Percentiles rank a stretch among this genome's conserved stretches.
These are phyloP conservation scores for Cyclostephanos tholiformis DNA, from an alignment of 108 stramenopile species.

Conservation along the genomic window DNA sequence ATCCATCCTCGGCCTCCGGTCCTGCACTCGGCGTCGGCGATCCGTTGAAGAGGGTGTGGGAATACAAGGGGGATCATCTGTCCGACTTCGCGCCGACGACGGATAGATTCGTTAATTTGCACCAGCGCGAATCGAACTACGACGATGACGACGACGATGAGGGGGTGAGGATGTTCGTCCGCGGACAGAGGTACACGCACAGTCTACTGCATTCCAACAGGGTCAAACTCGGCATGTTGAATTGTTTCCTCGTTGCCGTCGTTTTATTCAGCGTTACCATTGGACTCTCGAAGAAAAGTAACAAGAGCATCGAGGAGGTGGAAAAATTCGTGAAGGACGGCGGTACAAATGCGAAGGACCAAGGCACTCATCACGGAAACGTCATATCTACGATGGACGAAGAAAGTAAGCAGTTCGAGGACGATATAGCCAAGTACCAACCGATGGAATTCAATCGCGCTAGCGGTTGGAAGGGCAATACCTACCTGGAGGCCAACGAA, in stretches of 20 bases:
- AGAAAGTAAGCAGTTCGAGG: neutral
- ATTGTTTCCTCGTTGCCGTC: neutral
- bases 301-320: slow-evolving; percentile 1
- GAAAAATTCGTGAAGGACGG: slow-evolving; percentile 2
- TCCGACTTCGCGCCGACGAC: too few species aligned
- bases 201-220: neutral
- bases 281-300: neutral
- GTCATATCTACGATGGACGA: neutral
- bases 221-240: neutral
- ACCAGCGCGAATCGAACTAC: neutral
- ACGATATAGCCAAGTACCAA: neutral
- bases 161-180: neutral
- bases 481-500: neutral
- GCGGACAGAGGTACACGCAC: slow-evolving; percentile 7
- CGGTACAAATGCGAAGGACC: too few species aligned
- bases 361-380: too few species aligned
- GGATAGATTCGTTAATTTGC: neutral
- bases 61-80: too few species aligned
- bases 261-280: neutral
- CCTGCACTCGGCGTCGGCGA: neutral
- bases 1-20: neutral
- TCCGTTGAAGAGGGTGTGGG: neutral
- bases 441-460: neutral
- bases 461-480: neutral
- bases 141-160: neutral